A percentile compares a stretch with the other conserved stretches of the same genome.
Evolutionary conservation across 306 rosid species (phyloP).

Genomic region (Prunus armeniaca): DNA sequence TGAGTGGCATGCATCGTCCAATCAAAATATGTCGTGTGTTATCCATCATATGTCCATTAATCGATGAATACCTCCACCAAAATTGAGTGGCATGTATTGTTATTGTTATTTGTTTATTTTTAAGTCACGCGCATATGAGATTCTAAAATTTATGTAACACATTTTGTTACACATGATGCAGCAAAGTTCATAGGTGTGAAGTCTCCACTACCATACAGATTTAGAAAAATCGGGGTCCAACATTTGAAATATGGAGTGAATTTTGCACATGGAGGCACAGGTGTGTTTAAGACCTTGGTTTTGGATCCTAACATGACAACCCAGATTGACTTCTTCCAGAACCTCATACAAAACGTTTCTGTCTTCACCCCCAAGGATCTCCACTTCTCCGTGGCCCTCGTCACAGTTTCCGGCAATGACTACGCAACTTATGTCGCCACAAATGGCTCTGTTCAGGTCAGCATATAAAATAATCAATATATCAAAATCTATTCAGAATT

Average conservation of each 20-base stretch:
- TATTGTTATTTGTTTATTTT: too few species aligned
- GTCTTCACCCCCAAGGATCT: slow-evolving; percentile 38
- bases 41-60: too few species aligned
- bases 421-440: slow-evolving; percentile 35
- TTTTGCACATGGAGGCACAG: slow-evolving; percentile 85
- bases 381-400: slow-evolving; percentile 52
- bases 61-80: too few species aligned
- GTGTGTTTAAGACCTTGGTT: slow-evolving; percentile 60
- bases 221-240: slow-evolving; percentile 37
- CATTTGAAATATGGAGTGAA: slow-evolving; percentile 72
- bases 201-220: slow-evolving; percentile 74
- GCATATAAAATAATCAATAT: not conserved
- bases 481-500: not conserved
- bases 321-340: slow-evolving; percentile 58
- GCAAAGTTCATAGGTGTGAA: slow-evolving; percentile 62
- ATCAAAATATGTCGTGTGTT: too few species aligned
- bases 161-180: slow-evolving; percentile 17
- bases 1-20: too few species aligned
- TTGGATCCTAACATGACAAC: slow-evolving; percentile 73
- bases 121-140: not conserved
- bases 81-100: too few species aligned
- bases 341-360: slow-evolving; percentile 24
- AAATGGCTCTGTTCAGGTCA: slow-evolving; percentile 51
- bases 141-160: not conserved
- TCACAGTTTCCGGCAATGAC: slow-evolving; percentile 85